Evolutionary conservation across 2,329 filamentous ascomycete species (phyloP).

Genomic region (Mariannaea elegans): DNA sequence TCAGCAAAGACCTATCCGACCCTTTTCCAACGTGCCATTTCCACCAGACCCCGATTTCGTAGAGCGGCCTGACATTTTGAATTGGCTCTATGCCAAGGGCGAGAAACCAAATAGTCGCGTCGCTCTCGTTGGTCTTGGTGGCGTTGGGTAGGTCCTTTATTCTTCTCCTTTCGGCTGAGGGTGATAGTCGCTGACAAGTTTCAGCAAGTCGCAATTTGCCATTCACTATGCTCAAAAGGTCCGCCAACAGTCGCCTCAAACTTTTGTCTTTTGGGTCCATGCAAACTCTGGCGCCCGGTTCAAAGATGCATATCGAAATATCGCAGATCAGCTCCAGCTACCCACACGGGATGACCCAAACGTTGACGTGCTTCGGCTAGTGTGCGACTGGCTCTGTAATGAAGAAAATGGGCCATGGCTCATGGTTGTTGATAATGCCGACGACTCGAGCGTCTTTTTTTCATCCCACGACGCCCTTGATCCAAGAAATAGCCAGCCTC

Average conservation of each 20-base stretch:
- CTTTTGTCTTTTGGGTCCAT: slow-evolving; percentile 16
- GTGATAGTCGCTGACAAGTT: neutral
- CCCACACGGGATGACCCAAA: slow-evolving; percentile 7
- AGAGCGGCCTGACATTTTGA: slow-evolving; percentile 4
- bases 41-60: slow-evolving; percentile 12
- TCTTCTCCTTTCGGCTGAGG: neutral
- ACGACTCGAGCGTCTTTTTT: neutral
- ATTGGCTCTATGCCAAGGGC: slow-evolving; percentile 1
- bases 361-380: slow-evolving; percentile 9
- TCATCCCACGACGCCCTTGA: too few species aligned
- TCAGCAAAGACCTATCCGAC: neutral
- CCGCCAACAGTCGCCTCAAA: neutral
- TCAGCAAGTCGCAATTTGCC: slow-evolving; percentile 21
- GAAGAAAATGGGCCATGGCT: slow-evolving; percentile 7
- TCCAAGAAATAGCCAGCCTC: neutral
- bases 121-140: slow-evolving; percentile 19
- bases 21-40: slow-evolving; percentile 13
- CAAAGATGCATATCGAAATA: slow-evolving; percentile 15
- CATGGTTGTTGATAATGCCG: slow-evolving; percentile 9
- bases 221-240: slow-evolving; percentile 14
- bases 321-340: slow-evolving; percentile 12
- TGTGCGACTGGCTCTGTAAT: slow-evolving; percentile 7
- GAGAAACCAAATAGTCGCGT: neutral
- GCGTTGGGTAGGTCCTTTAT: slow-evolving; percentile 10
- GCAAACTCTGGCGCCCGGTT: slow-evolving; percentile 8